phyloP scores from a whole-genome alignment of 2,329 filamentous ascomycete genomes.

The Sclerotinia spermophila region DNA sequence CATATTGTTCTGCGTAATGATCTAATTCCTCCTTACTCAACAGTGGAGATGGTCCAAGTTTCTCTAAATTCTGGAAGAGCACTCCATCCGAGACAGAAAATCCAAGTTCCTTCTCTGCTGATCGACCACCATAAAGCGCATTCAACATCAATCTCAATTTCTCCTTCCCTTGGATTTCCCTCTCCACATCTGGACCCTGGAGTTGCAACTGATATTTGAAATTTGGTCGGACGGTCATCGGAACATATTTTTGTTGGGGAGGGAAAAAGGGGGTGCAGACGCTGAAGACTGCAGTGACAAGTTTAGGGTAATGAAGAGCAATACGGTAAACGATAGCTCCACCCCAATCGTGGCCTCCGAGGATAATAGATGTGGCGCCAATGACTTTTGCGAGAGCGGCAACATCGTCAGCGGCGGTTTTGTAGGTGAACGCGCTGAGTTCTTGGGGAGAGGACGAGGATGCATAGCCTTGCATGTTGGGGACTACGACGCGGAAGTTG shows the following conservation, averaged over 20 bases:
- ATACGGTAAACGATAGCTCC: constrained; percentile 72
- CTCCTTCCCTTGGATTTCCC: constrained; percentile 51
- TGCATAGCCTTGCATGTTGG: constrained; percentile 84
- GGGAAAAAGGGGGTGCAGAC: constrained; percentile 73
- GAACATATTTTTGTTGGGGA: constrained; percentile 50
- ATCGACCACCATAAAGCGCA: constrained; percentile 64
- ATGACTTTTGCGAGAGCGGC: constrained; percentile 60
- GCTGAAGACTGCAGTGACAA: constrained; percentile 72
- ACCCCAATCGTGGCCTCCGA: constrained; percentile 90
- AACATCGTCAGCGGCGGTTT: constrained; percentile 71
- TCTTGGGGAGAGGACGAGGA: constrained; percentile 66
- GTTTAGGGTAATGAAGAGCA: constrained; percentile 67
- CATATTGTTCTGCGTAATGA: constrained; percentile 71
- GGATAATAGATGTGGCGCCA: constrained; percentile 57
- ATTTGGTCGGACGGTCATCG: constrained; percentile 57
- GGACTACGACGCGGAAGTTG: constrained; percentile 74
- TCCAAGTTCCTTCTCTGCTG: constrained; percentile 50
- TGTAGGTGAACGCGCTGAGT: constrained; percentile 63
- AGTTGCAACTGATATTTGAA: constrained; percentile 86
- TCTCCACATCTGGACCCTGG: constrained; percentile 62
- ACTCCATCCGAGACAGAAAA: constrained; percentile 63
- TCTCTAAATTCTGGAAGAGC: constrained; percentile 58
- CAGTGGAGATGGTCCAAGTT: constrained; percentile 54
- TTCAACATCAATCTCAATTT: constrained; percentile 68
- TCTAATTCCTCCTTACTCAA: constrained; percentile 68